Percentiles rank a stretch among this genome's conserved stretches.
These are phyloP conservation scores for Coemansia sp. DNA, from an alignment of 192 early-diverging fungal species.

Conservation along the genomic window DNA sequence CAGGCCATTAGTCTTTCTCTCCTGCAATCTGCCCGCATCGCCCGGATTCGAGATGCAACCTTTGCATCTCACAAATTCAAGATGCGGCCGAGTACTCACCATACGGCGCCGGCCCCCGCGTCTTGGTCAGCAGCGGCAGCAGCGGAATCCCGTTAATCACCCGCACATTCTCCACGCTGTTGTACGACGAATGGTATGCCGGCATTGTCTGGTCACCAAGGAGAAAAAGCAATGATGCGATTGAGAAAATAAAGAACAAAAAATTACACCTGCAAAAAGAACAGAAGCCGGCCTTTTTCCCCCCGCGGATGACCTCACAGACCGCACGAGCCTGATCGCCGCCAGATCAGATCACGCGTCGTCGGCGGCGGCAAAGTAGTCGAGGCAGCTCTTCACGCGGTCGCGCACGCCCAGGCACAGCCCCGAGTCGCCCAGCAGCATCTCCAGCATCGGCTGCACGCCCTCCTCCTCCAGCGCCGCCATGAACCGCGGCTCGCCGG, in stretches of 20 bases:
- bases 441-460: slow-evolving; percentile 15
- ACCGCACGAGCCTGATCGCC: background rate
- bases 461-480: slow-evolving; percentile 11
- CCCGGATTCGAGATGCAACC: no score
- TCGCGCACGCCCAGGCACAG: slow-evolving; percentile 35
- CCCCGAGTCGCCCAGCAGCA: slow-evolving; percentile 13
- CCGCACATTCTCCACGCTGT: slow-evolving; percentile 23
- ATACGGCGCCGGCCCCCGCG: slow-evolving; percentile 76
- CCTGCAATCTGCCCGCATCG: no score
- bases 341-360: background rate
- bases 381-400: slow-evolving; percentile 44
- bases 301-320: no score
- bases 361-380: slow-evolving; percentile 7
- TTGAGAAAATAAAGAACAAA: background rate
- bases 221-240: background rate
- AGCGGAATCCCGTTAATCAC: slow-evolving; percentile 80
- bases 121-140: slow-evolving; percentile 85
- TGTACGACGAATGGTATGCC: slow-evolving; percentile 39
- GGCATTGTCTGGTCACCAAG: slow-evolving; percentile 9
- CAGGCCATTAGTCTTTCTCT: background rate
- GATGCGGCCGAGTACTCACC: slow-evolving; percentile 45
- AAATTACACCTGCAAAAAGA: no score
- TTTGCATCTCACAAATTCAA: background rate
- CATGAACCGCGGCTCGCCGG: slow-evolving; percentile 3
- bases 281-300: no score